phyloP scores from a whole-genome alignment of 768 basidiomycete species.

The Tremella yokohamensis region DNA sequence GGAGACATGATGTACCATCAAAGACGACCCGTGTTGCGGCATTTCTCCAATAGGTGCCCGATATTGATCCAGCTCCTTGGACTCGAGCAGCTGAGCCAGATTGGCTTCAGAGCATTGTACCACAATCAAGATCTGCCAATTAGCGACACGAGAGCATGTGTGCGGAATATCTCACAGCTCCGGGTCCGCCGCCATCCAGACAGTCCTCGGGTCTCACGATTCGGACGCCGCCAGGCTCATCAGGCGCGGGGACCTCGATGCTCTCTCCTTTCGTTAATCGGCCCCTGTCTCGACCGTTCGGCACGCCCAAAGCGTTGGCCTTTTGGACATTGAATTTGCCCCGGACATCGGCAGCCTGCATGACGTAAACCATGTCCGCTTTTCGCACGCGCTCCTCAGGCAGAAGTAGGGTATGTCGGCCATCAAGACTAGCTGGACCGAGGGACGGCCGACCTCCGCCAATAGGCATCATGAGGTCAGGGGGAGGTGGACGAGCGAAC shows the following conservation, averaged over 20 bases:
- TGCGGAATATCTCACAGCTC: conserved; percentile 36
- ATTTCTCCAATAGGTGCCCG: conserved; percentile 50
- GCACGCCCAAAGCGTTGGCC: conserved; percentile 65
- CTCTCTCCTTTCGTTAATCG: conserved; percentile 64
- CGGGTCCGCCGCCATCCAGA: conserved; percentile 36
- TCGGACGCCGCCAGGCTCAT: conserved; percentile 24
- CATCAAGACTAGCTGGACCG: conserved; percentile 10
- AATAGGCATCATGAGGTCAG: background rate
- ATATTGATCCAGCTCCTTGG: conserved; percentile 20
- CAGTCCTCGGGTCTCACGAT: conserved; percentile 47
- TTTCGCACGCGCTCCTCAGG: conserved; percentile 23
- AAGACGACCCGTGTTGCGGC: conserved; percentile 14
- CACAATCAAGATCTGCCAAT: conserved; percentile 54
- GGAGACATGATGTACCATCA: conserved; percentile 67
- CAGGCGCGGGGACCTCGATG: conserved; percentile 54
- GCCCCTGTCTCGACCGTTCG: conserved; percentile 60
- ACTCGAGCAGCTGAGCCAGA: conserved; percentile 17
- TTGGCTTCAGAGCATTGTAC: conserved; percentile 64
- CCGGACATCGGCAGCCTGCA: conserved; percentile 54
- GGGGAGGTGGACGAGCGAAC: conserved; percentile 28
- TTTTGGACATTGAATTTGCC: conserved; percentile 71
- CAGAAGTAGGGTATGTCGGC: conserved; percentile 21
- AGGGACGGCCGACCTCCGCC: background rate
- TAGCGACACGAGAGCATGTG: background rate
- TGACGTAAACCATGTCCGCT: conserved; percentile 46